These are phyloP conservation scores for Teratosphaeria gauchensis DNA, from an alignment of 2,329 filamentous ascomycete genomes.

Conservation along the genomic window DNA sequence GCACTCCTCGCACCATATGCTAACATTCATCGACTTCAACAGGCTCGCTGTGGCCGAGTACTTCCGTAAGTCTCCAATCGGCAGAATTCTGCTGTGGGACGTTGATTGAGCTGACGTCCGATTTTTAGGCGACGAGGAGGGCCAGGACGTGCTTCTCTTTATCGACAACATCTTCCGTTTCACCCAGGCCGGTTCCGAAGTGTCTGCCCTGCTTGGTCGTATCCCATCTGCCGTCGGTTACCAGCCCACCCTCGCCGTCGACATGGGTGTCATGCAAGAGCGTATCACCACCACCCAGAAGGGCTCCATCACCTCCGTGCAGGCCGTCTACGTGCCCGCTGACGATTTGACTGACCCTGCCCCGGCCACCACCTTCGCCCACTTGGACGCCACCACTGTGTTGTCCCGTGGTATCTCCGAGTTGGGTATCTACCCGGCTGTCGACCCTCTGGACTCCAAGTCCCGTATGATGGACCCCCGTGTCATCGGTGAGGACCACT, in stretches of 20 bases:
- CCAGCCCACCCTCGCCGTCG: slow-evolving; percentile 95
- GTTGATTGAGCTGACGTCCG: too few relatives aligned
- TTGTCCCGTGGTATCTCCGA: slow-evolving; percentile 99
- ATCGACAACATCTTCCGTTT: slow-evolving; percentile 99
- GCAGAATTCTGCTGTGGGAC: too few relatives aligned
- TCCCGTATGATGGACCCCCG: slow-evolving; percentile 99
- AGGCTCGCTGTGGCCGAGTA: slow-evolving; percentile 56
- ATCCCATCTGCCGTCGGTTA: slow-evolving; percentile 99
- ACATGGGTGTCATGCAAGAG: slow-evolving; percentile 99
- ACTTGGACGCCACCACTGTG: slow-evolving; percentile 99
- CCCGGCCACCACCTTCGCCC: slow-evolving; percentile 97
- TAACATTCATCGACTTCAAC: background rate
- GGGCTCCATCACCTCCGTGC: slow-evolving; percentile 99
- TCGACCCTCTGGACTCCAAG: slow-evolving; percentile 99
- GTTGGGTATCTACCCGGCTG: slow-evolving; percentile 99
- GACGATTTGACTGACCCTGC: slow-evolving; percentile 99
- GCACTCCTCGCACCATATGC: too few relatives aligned
- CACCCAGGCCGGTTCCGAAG: slow-evolving; percentile 98
- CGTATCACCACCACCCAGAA: slow-evolving; percentile 99
- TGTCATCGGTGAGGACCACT: slow-evolving; percentile 97
- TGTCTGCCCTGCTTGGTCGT: slow-evolving; percentile 98
- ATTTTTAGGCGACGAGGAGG: slow-evolving; percentile 50
- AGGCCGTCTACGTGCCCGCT: slow-evolving; percentile 99
- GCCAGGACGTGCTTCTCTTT: slow-evolving; percentile 97
- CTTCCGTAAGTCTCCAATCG: slow-evolving; percentile 18